A percentile compares a stretch with the other conserved stretches of the same genome.
Evolutionary conservation across 805 yeast species (phyloP).

Genomic region (Cyberlindnera samutprakarnensis): DNA sequence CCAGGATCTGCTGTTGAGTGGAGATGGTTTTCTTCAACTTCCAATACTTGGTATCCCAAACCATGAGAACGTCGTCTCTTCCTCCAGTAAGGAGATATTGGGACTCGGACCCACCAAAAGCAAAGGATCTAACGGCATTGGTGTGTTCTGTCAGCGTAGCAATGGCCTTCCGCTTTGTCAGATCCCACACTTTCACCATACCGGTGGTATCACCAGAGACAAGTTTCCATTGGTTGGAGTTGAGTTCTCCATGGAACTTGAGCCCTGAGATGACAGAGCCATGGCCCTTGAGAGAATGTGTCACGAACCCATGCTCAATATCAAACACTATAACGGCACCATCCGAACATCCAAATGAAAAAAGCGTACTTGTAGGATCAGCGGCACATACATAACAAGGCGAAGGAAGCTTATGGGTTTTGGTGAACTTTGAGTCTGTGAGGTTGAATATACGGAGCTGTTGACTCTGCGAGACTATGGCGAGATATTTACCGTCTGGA

Average conservation of each 20-base stretch:
- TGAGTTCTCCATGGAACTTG: constrained; percentile 64
- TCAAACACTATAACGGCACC: constrained; percentile 92
- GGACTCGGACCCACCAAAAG: constrained; percentile 44
- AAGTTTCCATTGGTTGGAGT: constrained; percentile 66
- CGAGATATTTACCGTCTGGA: constrained; percentile 65
- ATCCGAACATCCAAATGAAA: constrained; percentile 94
- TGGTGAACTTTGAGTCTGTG: constrained; percentile 30
- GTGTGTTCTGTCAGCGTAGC: constrained; percentile 66
- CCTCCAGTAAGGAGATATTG: constrained; percentile 70
- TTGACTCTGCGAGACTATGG: constrained; percentile 77
- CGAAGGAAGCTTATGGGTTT: constrained; percentile 56
- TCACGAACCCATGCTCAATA: constrained; percentile 75
- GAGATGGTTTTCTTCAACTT: constrained; percentile 63
- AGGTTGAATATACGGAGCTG: constrained; percentile 58
- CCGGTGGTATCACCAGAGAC: constrained; percentile 65
- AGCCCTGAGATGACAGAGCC: constrained; percentile 81
- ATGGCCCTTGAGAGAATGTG: constrained; percentile 91
- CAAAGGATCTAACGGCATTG: constrained; percentile 81
- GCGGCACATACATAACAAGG: constrained; percentile 75
- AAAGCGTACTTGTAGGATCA: constrained; percentile 75
- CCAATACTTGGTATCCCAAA: constrained; percentile 47
- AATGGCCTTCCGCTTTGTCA: constrained; percentile 61
- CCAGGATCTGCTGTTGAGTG: constrained; percentile 64
- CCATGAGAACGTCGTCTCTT: constrained; percentile 69
- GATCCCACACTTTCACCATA: constrained; percentile 52